Conservation (phyloP, 2,329 filamentous ascomycete species). For the Verticillium albo-atrum region DNA sequence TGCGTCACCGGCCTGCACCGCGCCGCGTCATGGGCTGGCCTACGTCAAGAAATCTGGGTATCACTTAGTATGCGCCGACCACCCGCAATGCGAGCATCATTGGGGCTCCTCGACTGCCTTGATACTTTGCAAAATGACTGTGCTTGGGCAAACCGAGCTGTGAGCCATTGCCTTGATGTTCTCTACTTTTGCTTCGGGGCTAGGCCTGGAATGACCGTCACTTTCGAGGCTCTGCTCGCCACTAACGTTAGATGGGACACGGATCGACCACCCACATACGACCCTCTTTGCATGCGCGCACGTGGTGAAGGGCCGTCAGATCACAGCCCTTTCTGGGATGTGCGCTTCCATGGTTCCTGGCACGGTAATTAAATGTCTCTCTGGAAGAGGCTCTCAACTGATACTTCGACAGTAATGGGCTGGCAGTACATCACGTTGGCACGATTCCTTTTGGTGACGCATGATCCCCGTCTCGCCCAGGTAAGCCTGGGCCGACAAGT, state of each 20-base stretch:
- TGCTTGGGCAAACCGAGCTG: conserved; percentile 56
- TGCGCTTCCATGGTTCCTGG: not conserved
- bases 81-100: conserved; percentile 39
- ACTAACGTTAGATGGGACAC: conserved; percentile 28
- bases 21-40: conserved; percentile 52
- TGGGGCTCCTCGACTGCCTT: conserved; percentile 43
- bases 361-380: not conserved
- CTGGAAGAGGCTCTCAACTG: conserved; percentile 1
- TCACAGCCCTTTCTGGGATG: conserved; percentile 24
- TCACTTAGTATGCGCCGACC: conserved; percentile 21
- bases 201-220: not conserved
- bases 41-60: conserved; percentile 56
- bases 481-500: conserved; percentile 34
- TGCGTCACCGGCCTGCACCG: conserved; percentile 37
- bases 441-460: conserved; percentile 50
- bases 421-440: conserved; percentile 56
- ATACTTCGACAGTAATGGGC: conserved; percentile 42
- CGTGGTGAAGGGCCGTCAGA: conserved; percentile 48
- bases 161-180: conserved; percentile 59
- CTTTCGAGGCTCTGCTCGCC: conserved; percentile 5
- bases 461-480: conserved; percentile 48
- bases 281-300: conserved; percentile 38
- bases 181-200: conserved; percentile 58
- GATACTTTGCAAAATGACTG: conserved; percentile 46
- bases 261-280: conserved; percentile 38